Evolutionary conservation across 1,284 basidiomycete genomes (phyloP).

Genomic region (Naganishia albida): DNA sequence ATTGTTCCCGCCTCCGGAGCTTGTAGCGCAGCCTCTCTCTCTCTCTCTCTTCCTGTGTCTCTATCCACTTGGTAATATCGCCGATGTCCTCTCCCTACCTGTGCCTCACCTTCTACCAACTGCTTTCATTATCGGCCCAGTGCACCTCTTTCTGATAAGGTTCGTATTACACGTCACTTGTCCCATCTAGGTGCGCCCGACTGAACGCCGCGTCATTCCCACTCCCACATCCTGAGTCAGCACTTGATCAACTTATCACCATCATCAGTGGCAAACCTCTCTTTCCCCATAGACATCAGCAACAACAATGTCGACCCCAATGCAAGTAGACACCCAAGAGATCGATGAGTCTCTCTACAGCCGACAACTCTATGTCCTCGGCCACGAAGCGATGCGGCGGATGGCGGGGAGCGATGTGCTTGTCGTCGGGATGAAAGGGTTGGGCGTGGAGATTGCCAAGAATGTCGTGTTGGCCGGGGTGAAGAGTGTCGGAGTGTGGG

Average conservation of each 20-base stretch:
- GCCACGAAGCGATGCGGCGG: slow-evolving; percentile 99
- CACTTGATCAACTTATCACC: no score
- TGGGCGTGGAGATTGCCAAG: slow-evolving; percentile 94
- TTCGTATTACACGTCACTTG: background rate
- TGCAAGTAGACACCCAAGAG: slow-evolving; percentile 24
- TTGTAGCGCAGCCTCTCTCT: no score
- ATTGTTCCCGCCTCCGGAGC: no score
- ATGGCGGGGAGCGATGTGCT: slow-evolving; percentile 97
- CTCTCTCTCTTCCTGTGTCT: no score
- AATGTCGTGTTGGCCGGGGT: slow-evolving; percentile 75
- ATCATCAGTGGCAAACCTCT: background rate
- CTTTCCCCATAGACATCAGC: background rate
- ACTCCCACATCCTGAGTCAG: no score
- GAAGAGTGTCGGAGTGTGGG: slow-evolving; percentile 94
- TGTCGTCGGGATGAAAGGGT: slow-evolving; percentile 86
- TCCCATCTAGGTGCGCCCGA: background rate
- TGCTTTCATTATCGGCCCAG: no score
- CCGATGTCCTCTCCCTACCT: no score
- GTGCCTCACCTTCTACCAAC: no score
- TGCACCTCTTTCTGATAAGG: no score
- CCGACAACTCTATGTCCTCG: slow-evolving; percentile 92
- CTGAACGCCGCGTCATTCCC: no score
- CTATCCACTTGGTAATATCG: no score
- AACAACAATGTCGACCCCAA: slow-evolving; percentile 13
- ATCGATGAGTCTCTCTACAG: slow-evolving; percentile 81